A percentile compares a stretch with the other conserved stretches of the same genome.
Conservation (phyloP, 192 early-diverging fungal species). For the Gigaspora rosea region DNA sequence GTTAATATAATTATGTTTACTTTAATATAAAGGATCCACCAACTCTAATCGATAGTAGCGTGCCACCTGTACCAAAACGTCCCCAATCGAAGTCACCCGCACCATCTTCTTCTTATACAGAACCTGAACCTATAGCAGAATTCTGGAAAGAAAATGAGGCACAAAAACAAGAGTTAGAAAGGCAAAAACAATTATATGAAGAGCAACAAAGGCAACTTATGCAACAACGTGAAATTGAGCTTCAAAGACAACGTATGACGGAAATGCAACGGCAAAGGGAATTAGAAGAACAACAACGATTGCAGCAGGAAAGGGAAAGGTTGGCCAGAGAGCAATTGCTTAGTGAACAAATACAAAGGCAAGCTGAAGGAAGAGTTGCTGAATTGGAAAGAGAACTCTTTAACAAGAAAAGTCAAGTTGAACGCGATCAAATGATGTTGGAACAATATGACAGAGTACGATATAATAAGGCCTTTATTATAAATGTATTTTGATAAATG, state of each 20-base stretch:
- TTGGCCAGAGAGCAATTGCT: conserved; percentile 72
- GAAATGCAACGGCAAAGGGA: conserved; percentile 69
- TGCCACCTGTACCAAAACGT: conserved; percentile 58
- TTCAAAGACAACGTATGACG: conserved; percentile 52
- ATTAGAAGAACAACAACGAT: conserved; percentile 76
- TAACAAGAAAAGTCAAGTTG: conserved; percentile 71
- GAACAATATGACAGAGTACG: conserved; percentile 83
- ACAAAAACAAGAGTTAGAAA: conserved; percentile 64
- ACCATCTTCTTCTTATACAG: conserved; percentile 46
- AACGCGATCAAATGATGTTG: conserved; percentile 80
- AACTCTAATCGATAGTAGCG: conserved; percentile 76
- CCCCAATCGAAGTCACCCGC: conserved; percentile 47
- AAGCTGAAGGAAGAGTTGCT: conserved; percentile 73
- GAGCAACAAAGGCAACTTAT: conserved; percentile 64
- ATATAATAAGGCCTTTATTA: conserved; percentile 11
- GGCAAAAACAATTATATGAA: conserved; percentile 60
- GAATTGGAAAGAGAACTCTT: conserved; percentile 84
- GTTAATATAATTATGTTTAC: neutral
- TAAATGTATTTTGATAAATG: neutral
- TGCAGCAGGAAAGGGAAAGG: conserved; percentile 71
- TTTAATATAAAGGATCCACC: conserved; percentile 62
- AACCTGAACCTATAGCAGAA: conserved; percentile 61
- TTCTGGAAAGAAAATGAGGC: conserved; percentile 61
- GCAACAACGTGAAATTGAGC: conserved; percentile 61
- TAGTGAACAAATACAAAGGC: conserved; percentile 81